These are phyloP conservation scores for Colletotrichum cordylinicola DNA, from an alignment of 2,329 filamentous ascomycete genomes.

Conservation along the genomic window DNA sequence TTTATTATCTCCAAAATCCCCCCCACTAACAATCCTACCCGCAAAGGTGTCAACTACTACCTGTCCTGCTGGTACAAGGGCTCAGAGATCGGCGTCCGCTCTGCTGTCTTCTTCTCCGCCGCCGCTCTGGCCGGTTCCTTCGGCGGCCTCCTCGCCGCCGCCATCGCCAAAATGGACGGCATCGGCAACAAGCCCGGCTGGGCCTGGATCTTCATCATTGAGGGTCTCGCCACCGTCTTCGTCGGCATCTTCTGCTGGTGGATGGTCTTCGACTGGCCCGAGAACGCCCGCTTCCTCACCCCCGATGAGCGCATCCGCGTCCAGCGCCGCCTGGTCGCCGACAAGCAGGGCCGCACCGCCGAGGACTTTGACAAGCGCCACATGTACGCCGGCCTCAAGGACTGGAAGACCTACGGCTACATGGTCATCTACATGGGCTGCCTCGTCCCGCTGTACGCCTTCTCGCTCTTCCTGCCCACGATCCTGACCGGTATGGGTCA, in stretches of 20 bases:
- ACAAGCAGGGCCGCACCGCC: slow-evolving; percentile 72
- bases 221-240: slow-evolving; percentile 71
- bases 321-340: slow-evolving; percentile 68
- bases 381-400: slow-evolving; percentile 71
- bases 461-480: slow-evolving; percentile 62
- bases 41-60: slow-evolving; percentile 64
- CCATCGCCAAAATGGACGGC: slow-evolving; percentile 70
- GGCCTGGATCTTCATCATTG: slow-evolving; percentile 70
- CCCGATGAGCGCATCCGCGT: slow-evolving; percentile 72
- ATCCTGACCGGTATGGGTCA: slow-evolving; percentile 50
- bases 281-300: slow-evolving; percentile 73
- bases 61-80: slow-evolving; percentile 82
- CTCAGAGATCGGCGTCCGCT: slow-evolving; percentile 75
- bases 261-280: slow-evolving; percentile 81
- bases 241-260: slow-evolving; percentile 71
- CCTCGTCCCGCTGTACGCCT: slow-evolving; percentile 55
- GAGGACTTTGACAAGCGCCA: slow-evolving; percentile 76
- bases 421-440: slow-evolving; percentile 56
- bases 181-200: slow-evolving; percentile 58
- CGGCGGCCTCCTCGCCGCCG: slow-evolving; percentile 72
- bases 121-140: slow-evolving; percentile 79
- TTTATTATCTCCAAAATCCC: neutral
- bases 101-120: slow-evolving; percentile 80
- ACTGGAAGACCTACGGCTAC: slow-evolving; percentile 75
- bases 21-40: neutral